Evolutionary conservation across 306 rosid genomes (phyloP).

Genomic region (Pyrus betulifolia): DNA sequence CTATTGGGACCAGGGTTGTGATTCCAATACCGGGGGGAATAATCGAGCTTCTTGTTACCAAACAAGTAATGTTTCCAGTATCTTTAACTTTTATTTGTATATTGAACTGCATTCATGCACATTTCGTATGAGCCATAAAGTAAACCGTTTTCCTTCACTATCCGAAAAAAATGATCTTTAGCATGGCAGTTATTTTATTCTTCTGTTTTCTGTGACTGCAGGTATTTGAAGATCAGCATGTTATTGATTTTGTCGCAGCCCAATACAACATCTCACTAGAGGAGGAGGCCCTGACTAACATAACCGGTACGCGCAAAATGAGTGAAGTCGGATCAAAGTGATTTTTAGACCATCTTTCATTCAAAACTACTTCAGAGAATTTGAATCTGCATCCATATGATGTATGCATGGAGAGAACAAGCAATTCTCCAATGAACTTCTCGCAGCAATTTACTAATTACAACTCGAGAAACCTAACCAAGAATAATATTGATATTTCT

Average conservation of each 20-base stretch:
- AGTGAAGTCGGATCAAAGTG: slow-evolving; percentile 35
- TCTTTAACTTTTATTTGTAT: neutral
- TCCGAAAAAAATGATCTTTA: neutral
- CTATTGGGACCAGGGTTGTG: slow-evolving; percentile 58
- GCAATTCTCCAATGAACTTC: slow-evolving; percentile 49
- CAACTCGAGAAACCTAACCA: slow-evolving; percentile 28
- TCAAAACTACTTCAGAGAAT: slow-evolving; percentile 20
- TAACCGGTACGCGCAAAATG: neutral
- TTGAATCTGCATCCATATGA: slow-evolving; percentile 29
- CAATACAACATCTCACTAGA: slow-evolving; percentile 39
- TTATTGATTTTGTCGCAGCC: slow-evolving; percentile 44
- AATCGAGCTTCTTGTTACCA: slow-evolving; percentile 57
- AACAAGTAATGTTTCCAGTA: slow-evolving; percentile 35
- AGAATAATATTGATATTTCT: slow-evolving; percentile 12
- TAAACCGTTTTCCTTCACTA: neutral
- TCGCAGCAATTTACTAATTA: slow-evolving; percentile 41
- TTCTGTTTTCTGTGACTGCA: slow-evolving; percentile 9
- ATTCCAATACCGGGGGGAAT: slow-evolving; percentile 68
- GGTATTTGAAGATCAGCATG: slow-evolving; percentile 66
- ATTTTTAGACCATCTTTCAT: slow-evolving; percentile 17
- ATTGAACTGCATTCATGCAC: neutral
- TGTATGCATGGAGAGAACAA: slow-evolving; percentile 21
- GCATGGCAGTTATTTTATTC: neutral
- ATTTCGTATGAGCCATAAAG: neutral
- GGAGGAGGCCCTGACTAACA: slow-evolving; percentile 29